Base-by-base conservation (phyloP, 2,329 filamentous ascomycete species). In the Arachnomyces sp. region DNA sequence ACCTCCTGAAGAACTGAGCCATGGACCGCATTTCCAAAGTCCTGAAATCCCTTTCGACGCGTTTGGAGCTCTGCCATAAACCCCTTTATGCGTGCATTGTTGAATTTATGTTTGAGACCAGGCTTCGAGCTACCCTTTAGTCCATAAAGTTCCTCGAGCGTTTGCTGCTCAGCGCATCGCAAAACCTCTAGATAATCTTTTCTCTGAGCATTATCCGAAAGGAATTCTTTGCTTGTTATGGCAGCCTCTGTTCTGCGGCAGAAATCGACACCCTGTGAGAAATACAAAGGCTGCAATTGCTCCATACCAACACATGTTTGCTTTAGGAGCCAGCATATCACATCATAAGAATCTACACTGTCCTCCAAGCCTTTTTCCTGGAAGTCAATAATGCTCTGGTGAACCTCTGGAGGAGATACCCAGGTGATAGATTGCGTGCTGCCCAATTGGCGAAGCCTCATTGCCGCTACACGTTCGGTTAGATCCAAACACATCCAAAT, bases 261-360 rank as follows among this genome's bases (percentile, higher is more conserved):
- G 45, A 76, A 84, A 44, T 82, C 76, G 0, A 63, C 54, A 0
- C 79, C 78, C 51, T 84, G 80, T 0, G 77, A 65, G 2, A 70
- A 64, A 45, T 80, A 78, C 0, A 84, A 61, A 0, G 72, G 65
- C 35, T 74, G 71, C 0, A 82, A 54, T 25, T 81, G 72, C 43
- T 81, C 75, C 14, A 76, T 79, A 0, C 60, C 67, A 6, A 62
- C 56, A 43, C 80, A 84, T 0, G 78, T 81, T 39, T 82, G 76
- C 33, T 80, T 68, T 0, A 84, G 63, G 0, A 84, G 66, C 81
- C 81, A 84, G 3, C 55, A 50, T 1, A 82, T 59, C 7, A 79
- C 72, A 40, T 79, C 67, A 2, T 54, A 52, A 0, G 74, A 77
- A 38, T 72, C 57, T 1, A 72, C 42, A 1, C 2, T 3, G 6